A percentile compares a stretch with the other conserved stretches of the same genome.
phyloP scores from a whole-genome alignment of 805 yeast genomes.

The Wickerhamiella kurtzmanii region DNA sequence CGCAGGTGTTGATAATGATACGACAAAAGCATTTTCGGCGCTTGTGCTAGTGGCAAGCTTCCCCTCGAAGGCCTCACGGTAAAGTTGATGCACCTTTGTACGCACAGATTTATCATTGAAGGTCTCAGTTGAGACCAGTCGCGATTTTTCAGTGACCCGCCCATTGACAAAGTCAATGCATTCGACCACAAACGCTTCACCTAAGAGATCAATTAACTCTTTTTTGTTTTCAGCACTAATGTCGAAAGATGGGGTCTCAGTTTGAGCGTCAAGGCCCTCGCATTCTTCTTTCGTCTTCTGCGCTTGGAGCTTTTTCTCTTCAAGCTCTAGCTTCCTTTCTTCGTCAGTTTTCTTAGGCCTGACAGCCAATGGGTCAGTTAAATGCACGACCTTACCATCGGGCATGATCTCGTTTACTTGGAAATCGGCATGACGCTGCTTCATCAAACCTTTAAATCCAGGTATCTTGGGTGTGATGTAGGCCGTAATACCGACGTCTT shows the following conservation, averaged over 20 bases:
- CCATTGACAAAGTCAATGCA: constrained; percentile 42
- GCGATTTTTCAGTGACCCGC: constrained; percentile 47
- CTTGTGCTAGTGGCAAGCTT: constrained; percentile 64
- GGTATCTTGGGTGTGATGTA: constrained; percentile 39
- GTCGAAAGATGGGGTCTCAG: constrained; percentile 5
- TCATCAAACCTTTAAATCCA: constrained; percentile 69
- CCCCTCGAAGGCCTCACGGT: constrained; percentile 60
- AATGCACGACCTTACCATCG: constrained; percentile 57
- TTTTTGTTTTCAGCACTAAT: constrained; percentile 28
- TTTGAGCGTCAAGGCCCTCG: constrained; percentile 11
- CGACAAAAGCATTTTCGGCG: constrained; percentile 46
- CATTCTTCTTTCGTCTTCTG: constrained; percentile 16
- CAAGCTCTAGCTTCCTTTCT: neutral
- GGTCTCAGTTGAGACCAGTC: constrained; percentile 22
- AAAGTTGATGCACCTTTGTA: constrained; percentile 61
- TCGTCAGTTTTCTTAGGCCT: constrained; percentile 1
- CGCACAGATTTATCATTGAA: constrained; percentile 62
- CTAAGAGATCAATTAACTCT: constrained; percentile 41
- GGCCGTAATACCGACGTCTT: constrained; percentile 77
- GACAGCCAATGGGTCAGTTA: constrained; percentile 34
- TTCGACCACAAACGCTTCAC: constrained; percentile 44
- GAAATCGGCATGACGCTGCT: constrained; percentile 86
- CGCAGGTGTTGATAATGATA: constrained; percentile 39
- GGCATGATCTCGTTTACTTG: constrained; percentile 75
- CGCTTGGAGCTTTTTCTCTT: constrained; percentile 9